Evolutionary conservation across 1,284 basidiomycete genomes (phyloP).

Genomic region (Farysia itapuensis): DNA sequence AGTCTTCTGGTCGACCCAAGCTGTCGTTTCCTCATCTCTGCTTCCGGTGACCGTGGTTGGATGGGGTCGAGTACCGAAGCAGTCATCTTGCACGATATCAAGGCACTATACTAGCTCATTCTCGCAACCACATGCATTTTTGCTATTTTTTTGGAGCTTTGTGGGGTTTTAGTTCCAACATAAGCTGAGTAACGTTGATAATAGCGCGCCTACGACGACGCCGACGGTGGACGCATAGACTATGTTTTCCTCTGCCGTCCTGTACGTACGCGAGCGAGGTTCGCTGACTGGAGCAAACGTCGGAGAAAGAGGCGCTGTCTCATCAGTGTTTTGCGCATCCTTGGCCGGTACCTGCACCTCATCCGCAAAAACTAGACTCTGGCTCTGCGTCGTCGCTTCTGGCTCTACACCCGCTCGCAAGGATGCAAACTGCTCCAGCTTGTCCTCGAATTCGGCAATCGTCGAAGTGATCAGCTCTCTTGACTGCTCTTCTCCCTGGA

Average conservation of each 20-base stretch:
- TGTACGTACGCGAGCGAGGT: neutral
- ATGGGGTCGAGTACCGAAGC: slow-evolving; percentile 60
- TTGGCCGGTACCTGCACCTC: neutral
- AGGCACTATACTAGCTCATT: slow-evolving; percentile 11
- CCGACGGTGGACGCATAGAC: slow-evolving; percentile 31
- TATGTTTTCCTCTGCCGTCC: slow-evolving; percentile 12
- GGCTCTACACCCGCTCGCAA: too few species aligned
- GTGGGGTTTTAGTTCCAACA: too few species aligned
- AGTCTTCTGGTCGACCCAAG: slow-evolving; percentile 85
- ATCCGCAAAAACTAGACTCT: neutral
- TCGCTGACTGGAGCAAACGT: neutral
- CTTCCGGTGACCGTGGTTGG: slow-evolving; percentile 93
- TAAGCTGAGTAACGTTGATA: slow-evolving; percentile 25
- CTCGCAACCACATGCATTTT: too few species aligned
- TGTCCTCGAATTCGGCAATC: slow-evolving; percentile 27
- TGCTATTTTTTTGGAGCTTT: too few species aligned
- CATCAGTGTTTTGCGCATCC: neutral
- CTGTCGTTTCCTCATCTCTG: slow-evolving; percentile 81
- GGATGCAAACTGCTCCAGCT: slow-evolving; percentile 5
- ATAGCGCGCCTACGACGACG: slow-evolving; percentile 22
- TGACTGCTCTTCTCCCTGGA: slow-evolving; percentile 40
- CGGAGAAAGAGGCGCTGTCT: neutral
- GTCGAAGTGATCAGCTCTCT: slow-evolving; percentile 24
- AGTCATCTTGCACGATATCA: slow-evolving; percentile 53
- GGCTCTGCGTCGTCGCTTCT: neutral